Evolutionary conservation across 1,284 basidiomycete species (phyloP).

Genomic region (Mrakiaceae sp.): DNA sequence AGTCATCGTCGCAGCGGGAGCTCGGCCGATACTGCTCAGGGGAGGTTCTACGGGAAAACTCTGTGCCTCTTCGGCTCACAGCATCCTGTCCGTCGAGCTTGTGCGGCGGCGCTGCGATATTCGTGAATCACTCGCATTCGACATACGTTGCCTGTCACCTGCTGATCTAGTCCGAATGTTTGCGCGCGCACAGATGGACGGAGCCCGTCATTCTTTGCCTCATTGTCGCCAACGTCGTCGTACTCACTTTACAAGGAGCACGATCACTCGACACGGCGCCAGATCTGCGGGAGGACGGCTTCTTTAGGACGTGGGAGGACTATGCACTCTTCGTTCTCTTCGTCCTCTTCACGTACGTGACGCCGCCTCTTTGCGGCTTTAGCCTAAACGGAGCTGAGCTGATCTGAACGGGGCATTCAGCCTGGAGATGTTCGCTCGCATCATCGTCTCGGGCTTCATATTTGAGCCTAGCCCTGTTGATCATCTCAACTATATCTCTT

Average conservation of each 20-base stretch:
- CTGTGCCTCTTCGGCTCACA: slow-evolving; percentile 63
- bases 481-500: background rate
- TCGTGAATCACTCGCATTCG: slow-evolving; percentile 41
- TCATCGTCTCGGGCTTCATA: slow-evolving; percentile 81
- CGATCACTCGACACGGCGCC: slow-evolving; percentile 37
- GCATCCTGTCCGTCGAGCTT: slow-evolving; percentile 49
- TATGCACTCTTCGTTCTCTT: slow-evolving; percentile 72
- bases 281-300: slow-evolving; percentile 44
- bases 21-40: too few relatives aligned
- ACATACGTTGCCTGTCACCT: slow-evolving; percentile 12
- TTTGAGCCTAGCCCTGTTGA: slow-evolving; percentile 32
- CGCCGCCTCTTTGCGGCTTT: slow-evolving; percentile 7
- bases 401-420: slow-evolving; percentile 33
- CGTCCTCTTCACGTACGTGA: slow-evolving; percentile 68
- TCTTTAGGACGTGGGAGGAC: slow-evolving; percentile 82
- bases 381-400: background rate
- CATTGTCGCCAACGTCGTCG: slow-evolving; percentile 73
- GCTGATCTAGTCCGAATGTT: slow-evolving; percentile 14
- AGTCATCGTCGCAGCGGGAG: too few relatives aligned
- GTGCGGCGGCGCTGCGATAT: slow-evolving; percentile 58
- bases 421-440: slow-evolving; percentile 75
- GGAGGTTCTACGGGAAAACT: slow-evolving; percentile 57
- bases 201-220: slow-evolving; percentile 74
- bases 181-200: slow-evolving; percentile 50
- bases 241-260: slow-evolving; percentile 70